Base-by-base conservation (phyloP, 2,329 filamentous ascomycete species). In the Parastagonospora avenae region DNA sequence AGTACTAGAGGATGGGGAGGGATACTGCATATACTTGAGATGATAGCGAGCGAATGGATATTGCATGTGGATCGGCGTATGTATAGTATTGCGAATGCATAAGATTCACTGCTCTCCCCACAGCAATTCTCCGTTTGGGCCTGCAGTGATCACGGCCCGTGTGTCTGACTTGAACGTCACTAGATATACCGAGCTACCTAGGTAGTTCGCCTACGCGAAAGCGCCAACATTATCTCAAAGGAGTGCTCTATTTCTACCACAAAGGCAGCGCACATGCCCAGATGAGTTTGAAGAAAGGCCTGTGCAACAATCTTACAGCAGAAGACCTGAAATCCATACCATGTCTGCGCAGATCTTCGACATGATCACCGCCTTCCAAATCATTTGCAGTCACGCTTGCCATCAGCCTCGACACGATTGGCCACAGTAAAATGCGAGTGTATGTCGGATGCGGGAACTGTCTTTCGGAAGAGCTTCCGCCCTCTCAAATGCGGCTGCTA, bases 1-100 rank as follows among this genome's bases (percentile, higher is more conserved):
- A 76, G 70, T 81, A 81, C 63, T 80, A 80, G 72, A 49, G 32
- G 35, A 27, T 10, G 4, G 33, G 32, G 10, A 11, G 40, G 12
- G 36, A 31, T 10, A 36, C 12, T 33, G 45, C 29, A 27, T 44
- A 42, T 36, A 42, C 19, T 30, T 42, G 42, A 19, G n/a, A 39
- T 37, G 14, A 32, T 19, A 31, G 35, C 19, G 29, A 27, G 31
- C 39, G 10, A 19, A 19, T 16, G 28, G 45, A 16, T 24, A 24
- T 24, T 50, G 50, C 31, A 48, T 48, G 29, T 46, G 16, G 38
- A 47, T 27, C 30, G 39, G 42, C 29, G 31, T 52, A 46, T 39
- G 36, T 38, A 42, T 33, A 48, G 43, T 40, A 50, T 35, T 64
- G 55, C 48, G 55, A 52, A 15, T 55, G 50, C 47, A 54, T 59